A percentile compares a stretch with the other conserved stretches of the same genome.
These are phyloP conservation scores for Lasiosphaeria miniovina DNA, from an alignment of 495 filamentous ascomycete genomes.

Conservation along the genomic window DNA sequence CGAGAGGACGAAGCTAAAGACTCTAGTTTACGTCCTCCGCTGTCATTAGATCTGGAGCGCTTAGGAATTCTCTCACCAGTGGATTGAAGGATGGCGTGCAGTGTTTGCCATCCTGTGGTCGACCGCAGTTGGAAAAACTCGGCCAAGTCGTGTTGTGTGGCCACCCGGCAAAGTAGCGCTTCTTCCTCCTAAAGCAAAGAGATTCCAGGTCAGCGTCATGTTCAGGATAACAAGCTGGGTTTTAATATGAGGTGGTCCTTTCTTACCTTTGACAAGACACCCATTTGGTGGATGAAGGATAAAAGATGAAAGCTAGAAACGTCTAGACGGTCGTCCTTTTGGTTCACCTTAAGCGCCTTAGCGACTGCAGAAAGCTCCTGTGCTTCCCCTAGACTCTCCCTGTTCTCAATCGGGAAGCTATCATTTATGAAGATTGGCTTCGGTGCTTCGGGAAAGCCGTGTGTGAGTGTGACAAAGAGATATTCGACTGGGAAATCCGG, in stretches of 20 bases:
- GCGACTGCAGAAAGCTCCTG: slow-evolving; percentile 58
- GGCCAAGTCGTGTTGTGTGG: slow-evolving; percentile 69
- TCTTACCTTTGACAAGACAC: slow-evolving; percentile 73
- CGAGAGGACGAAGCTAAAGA: slow-evolving; percentile 14
- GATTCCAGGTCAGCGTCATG: not conserved
- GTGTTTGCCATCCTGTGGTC: slow-evolving; percentile 86
- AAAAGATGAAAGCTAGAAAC: slow-evolving; percentile 94
- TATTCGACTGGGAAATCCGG: slow-evolving; percentile 96
- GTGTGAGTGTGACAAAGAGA: slow-evolving; percentile 89
- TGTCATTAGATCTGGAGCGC: slow-evolving; percentile 58
- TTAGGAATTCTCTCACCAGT: slow-evolving; percentile 95
- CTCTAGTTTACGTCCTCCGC: slow-evolving; percentile 29
- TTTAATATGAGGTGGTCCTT: slow-evolving; percentile 1
- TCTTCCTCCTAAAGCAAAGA: slow-evolving; percentile 70
- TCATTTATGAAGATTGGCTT: slow-evolving; percentile 67
- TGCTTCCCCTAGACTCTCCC: slow-evolving; percentile 75
- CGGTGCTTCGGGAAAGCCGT: slow-evolving; percentile 84
- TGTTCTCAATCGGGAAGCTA: slow-evolving; percentile 84
- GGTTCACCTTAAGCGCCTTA: slow-evolving; percentile 39
- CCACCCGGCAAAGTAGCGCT: slow-evolving; percentile 78
- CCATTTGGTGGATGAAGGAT: slow-evolving; percentile 76
- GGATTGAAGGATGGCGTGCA: slow-evolving; percentile 88
- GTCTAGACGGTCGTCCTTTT: slow-evolving; percentile 58
- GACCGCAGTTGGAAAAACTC: slow-evolving; percentile 78
- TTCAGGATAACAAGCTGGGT: not conserved